Evolutionary conservation across 352 stramenopile genomes (phyloP).

Genomic region (Globisporangium emineosum): DNA sequence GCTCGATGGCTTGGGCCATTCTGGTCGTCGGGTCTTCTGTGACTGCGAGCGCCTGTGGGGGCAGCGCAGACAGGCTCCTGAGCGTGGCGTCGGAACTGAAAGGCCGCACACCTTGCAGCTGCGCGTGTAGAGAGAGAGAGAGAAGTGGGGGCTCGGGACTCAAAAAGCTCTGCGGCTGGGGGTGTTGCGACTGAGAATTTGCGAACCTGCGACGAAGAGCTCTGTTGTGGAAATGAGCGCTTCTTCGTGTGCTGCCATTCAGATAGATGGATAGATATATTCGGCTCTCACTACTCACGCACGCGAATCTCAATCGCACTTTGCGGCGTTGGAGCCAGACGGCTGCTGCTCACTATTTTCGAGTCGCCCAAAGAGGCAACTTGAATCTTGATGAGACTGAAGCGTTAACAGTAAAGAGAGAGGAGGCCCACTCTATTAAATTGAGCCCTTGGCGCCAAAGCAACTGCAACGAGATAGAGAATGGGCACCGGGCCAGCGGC

Average conservation of each 20-base stretch:
- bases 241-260: neutral
- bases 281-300: neutral
- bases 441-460: no score
- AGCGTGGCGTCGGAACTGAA: neutral
- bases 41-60: neutral
- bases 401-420: neutral
- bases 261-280: neutral
- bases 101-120: neutral
- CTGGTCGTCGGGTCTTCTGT: neutral
- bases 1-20: slow-evolving; percentile 21
- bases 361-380: neutral
- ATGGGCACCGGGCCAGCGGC: neutral
- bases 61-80: neutral
- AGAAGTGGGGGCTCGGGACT: neutral
- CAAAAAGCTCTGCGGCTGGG: neutral
- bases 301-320: neutral
- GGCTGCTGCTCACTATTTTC: neutral
- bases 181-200: neutral
- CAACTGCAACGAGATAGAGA: neutral
- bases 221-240: neutral
- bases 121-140: neutral
- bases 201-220: neutral
- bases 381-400: neutral
- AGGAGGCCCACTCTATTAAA: no score
- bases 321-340: neutral